Percentiles rank a stretch among this genome's conserved stretches.
Conservation (phyloP, 257 asterid genomes). For the Nyctanthes arbortristis region DNA sequence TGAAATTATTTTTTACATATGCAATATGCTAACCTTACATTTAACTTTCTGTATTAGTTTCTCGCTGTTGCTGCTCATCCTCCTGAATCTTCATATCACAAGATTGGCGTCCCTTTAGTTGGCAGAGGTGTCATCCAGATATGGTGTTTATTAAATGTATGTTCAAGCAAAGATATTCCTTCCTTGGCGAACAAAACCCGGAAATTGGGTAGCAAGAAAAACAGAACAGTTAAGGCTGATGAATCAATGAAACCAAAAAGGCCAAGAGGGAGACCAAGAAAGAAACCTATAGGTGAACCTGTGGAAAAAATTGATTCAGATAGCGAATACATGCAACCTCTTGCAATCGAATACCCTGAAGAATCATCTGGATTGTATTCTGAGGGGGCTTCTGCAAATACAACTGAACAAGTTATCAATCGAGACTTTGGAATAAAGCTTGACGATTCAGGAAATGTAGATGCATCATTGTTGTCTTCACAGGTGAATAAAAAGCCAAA, state of each 20-base stretch:
- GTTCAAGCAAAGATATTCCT: conserved; percentile 30
- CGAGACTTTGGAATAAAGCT: conserved; percentile 14
- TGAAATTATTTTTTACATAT: conserved; percentile 24
- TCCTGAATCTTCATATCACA: conserved; percentile 83
- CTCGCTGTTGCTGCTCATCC: conserved; percentile 94
- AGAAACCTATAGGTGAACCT: conserved; percentile 34
- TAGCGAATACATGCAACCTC: conserved; percentile 22
- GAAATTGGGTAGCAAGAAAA: conserved; percentile 28
- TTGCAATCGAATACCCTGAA: conserved; percentile 25
- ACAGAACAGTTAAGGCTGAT: conserved; percentile 19
- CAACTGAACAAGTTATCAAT: conserved; percentile 8
- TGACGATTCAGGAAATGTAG: background rate
- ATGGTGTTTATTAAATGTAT: conserved; percentile 70
- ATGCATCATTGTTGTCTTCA: conserved; percentile 3
- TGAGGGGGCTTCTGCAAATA: conserved; percentile 15
- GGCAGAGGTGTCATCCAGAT: conserved; percentile 93
- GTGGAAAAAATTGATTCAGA: conserved; percentile 14
- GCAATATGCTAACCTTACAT: conserved; percentile 14
- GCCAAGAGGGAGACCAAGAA: conserved; percentile 36
- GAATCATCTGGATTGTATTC: conserved; percentile 20
- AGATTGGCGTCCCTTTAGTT: conserved; percentile 70
- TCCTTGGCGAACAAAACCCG: conserved; percentile 38
- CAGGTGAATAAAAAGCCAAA: conserved; percentile 2
- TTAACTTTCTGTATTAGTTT: conserved; percentile 49
- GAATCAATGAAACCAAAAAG: conserved; percentile 23